Evolutionary conservation across 441 rosid genomes (phyloP).

Genomic region (Isatis lusitanica): DNA sequence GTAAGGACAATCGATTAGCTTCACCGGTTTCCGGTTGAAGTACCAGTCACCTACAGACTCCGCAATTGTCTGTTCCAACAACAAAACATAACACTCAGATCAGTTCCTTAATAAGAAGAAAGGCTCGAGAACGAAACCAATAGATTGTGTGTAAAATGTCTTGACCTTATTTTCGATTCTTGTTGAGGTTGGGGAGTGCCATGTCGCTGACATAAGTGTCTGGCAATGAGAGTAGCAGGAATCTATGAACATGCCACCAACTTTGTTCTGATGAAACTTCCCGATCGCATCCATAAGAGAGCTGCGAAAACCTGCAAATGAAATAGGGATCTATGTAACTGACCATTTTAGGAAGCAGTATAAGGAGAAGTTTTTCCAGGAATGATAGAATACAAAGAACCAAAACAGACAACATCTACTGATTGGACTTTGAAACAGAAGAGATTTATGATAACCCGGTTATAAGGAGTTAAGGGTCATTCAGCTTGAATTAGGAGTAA

Average conservation of each 20-base stretch:
- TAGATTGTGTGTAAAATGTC: not conserved
- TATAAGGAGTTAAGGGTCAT: not conserved
- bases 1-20: constrained; percentile 79
- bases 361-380: not conserved
- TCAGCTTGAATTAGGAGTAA: constrained; percentile 15
- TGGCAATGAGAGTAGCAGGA: constrained; percentile 89
- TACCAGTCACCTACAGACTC: constrained; percentile 92
- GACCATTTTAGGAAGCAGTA: not conserved
- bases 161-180: constrained; percentile 67
- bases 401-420: not conserved
- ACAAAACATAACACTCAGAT: not conserved
- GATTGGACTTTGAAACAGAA: constrained; percentile 3
- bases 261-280: constrained; percentile 49
- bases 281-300: constrained; percentile 62
- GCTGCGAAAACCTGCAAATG: constrained; percentile 56
- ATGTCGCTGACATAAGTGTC: constrained; percentile 55
- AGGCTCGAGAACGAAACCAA: constrained; percentile 12
- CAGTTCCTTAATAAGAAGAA: constrained; percentile 24
- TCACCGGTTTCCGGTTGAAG: constrained; percentile 55
- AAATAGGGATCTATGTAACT: not conserved
- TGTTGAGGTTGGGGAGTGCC: constrained; percentile 76
- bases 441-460: not conserved
- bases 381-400: not conserved
- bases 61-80: constrained; percentile 70
- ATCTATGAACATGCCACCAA: constrained; percentile 70